A percentile compares a stretch with the other conserved stretches of the same genome.
phyloP scores from a whole-genome alignment of 2,329 filamentous ascomycete genomes.

The Hypoxylon sp. region DNA sequence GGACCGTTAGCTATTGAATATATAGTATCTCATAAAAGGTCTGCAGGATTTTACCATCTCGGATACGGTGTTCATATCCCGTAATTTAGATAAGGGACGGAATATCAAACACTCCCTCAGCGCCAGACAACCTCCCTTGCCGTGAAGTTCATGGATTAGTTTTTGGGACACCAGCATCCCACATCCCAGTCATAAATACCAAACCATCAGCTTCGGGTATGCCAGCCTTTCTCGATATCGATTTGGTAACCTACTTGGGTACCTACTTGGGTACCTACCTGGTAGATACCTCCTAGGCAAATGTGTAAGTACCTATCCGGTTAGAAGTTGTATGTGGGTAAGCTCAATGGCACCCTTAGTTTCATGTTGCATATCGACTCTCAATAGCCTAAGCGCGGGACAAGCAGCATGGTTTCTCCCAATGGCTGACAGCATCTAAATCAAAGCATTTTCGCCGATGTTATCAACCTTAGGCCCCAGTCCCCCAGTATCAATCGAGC shows the following conservation, averaged over 20 bases:
- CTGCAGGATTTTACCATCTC: constrained; percentile 2
- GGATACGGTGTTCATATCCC: not conserved
- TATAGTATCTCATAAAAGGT: not conserved
- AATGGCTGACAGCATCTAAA: constrained; percentile 1
- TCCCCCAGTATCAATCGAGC: constrained; percentile 12
- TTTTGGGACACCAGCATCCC: not conserved
- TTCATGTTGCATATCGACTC: not conserved
- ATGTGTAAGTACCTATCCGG: not conserved
- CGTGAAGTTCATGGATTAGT: not conserved
- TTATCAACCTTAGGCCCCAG: constrained; percentile 8
- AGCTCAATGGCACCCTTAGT: not conserved
- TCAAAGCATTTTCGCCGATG: constrained; percentile 17
- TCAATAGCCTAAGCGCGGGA: constrained; percentile 5
- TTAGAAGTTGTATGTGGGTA: not conserved
- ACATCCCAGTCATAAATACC: not conserved
- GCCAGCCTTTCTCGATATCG: not conserved
- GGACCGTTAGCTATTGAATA: not conserved
- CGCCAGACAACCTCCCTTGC: not conserved
- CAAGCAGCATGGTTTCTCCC: not conserved
- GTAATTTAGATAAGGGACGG: not conserved
- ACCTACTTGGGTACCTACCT: not conserved
- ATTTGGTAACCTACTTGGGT: not conserved
- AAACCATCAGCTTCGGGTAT: not conserved
- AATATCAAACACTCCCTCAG: not conserved
- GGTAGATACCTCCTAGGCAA: no score